These are phyloP conservation scores for Friedmanniomyces endolithicus DNA, from an alignment of 495 filamentous ascomycete species.

Conservation along the genomic window DNA sequence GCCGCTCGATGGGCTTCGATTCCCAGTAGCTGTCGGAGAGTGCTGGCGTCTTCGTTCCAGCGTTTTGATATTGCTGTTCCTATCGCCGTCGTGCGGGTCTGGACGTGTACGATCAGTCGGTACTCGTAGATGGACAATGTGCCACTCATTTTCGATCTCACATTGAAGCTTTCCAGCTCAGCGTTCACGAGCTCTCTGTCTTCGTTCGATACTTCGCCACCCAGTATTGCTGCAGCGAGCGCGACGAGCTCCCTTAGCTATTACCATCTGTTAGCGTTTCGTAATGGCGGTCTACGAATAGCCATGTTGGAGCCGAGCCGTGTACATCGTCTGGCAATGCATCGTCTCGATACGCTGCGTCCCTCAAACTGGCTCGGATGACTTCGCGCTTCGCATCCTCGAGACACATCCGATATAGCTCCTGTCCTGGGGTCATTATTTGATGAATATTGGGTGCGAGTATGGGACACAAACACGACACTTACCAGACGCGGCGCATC, in stretches of 20 bases:
- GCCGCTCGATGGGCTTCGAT: neutral
- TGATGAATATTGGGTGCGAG: neutral
- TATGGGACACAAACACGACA: neutral
- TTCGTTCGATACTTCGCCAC: slow-evolving; percentile 6
- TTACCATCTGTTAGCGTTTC: too few species aligned
- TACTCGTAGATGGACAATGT: neutral
- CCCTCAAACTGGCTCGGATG: neutral
- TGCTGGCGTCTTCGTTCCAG: neutral
- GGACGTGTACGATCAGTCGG: neutral
- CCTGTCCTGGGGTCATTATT: neutral
- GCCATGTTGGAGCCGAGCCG: too few species aligned
- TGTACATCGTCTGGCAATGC: slow-evolving; percentile 13
- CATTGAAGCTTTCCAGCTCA: slow-evolving; percentile 10
- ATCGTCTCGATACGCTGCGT: neutral
- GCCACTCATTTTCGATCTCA: too few species aligned
- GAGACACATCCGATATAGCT: slow-evolving; percentile 7
- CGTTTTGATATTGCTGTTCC: neutral
- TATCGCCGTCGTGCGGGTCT: neutral
- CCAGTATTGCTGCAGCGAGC: slow-evolving; percentile 2
- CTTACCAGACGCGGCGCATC: slow-evolving; percentile 23
- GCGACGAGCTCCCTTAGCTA: slow-evolving; percentile 15
- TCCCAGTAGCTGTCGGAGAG: neutral
- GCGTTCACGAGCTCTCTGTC: slow-evolving; percentile 9
- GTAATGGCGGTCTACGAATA: too few species aligned
- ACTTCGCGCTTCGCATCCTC: slow-evolving; percentile 1